These are phyloP conservation scores for Neurospora intermedia DNA, from an alignment of 495 filamentous ascomycete species.

Conservation along the genomic window DNA sequence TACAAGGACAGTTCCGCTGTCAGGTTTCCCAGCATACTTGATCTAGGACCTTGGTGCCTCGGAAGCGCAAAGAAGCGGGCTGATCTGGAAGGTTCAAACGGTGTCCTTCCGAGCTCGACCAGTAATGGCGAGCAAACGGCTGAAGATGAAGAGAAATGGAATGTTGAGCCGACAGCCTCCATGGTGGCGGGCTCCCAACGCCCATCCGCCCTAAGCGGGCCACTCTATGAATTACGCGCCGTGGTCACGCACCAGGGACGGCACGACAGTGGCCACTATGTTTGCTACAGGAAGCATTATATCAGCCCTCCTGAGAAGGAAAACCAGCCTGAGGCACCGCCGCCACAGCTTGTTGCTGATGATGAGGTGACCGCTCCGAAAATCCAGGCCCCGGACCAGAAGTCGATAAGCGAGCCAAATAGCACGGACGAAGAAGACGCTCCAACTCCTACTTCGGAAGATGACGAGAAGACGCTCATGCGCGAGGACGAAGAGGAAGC, in stretches of 20 bases:
- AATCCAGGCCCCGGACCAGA: not conserved
- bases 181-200: slow-evolving; percentile 49
- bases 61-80: slow-evolving; percentile 32
- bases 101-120: not conserved
- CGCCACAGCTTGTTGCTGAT: not conserved
- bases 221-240: slow-evolving; percentile 70
- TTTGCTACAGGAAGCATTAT: slow-evolving; percentile 67
- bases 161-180: slow-evolving; percentile 49
- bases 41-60: slow-evolving; percentile 71
- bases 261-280: slow-evolving; percentile 94
- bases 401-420: not conserved
- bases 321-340: not conserved
- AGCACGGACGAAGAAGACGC: not conserved
- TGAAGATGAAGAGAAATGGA: slow-evolving; percentile 50
- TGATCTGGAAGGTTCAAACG: not conserved
- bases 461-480: slow-evolving; percentile 2
- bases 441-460: not conserved
- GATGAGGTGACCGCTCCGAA: not conserved
- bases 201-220: slow-evolving; percentile 35
- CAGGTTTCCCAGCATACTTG: slow-evolving; percentile 58
- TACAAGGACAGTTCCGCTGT: slow-evolving; percentile 77
- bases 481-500: slow-evolving; percentile 18
- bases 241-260: slow-evolving; percentile 81
- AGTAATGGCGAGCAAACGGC: slow-evolving; percentile 6
- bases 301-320: not conserved